Percentiles rank a stretch among this genome's conserved stretches.
Evolutionary conservation across 768 basidiomycete genomes (phyloP).

Genomic region (Tubosaeta sp.): DNA sequence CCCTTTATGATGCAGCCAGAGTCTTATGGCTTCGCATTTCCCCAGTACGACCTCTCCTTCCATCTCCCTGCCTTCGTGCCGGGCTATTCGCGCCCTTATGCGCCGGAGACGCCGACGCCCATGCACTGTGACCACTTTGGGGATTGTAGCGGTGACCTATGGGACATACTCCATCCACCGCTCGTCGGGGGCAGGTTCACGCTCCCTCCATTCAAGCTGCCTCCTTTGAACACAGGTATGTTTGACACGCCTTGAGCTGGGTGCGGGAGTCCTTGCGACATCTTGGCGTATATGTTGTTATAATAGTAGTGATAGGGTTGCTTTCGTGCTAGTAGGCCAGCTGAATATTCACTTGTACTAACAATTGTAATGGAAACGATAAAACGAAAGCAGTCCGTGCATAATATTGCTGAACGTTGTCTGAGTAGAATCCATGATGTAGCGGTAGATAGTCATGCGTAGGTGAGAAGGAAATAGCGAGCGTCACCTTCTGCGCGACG

Average conservation of each 20-base stretch:
- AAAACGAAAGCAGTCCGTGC: too few relatives aligned
- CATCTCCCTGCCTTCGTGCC: slow-evolving; percentile 13
- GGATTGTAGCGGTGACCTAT: slow-evolving; percentile 21
- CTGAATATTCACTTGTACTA: too few relatives aligned
- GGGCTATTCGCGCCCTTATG: not conserved
- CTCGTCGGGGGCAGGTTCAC: slow-evolving; percentile 14
- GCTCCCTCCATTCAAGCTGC: slow-evolving; percentile 24
- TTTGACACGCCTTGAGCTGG: slow-evolving; percentile 3
- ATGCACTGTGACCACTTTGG: slow-evolving; percentile 22
- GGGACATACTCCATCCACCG: slow-evolving; percentile 25
- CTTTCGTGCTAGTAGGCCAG: too few relatives aligned
- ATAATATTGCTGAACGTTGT: too few relatives aligned
- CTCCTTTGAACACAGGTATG: slow-evolving; percentile 13
- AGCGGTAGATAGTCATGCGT: too few relatives aligned
- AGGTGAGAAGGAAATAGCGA: too few relatives aligned
- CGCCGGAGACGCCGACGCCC: slow-evolving; percentile 26
- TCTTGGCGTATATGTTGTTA: not conserved
- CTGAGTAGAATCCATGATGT: too few relatives aligned
- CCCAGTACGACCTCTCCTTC: slow-evolving; percentile 6
- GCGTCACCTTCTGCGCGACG: too few relatives aligned
- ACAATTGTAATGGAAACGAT: too few relatives aligned
- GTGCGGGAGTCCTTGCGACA: not conserved
- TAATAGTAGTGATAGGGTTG: too few relatives aligned
- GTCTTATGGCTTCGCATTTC: not conserved
- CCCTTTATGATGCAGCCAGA: slow-evolving; percentile 10